Evolutionary conservation across 2,329 filamentous ascomycete species (phyloP).

Genomic region (Monilinia fructicola): DNA sequence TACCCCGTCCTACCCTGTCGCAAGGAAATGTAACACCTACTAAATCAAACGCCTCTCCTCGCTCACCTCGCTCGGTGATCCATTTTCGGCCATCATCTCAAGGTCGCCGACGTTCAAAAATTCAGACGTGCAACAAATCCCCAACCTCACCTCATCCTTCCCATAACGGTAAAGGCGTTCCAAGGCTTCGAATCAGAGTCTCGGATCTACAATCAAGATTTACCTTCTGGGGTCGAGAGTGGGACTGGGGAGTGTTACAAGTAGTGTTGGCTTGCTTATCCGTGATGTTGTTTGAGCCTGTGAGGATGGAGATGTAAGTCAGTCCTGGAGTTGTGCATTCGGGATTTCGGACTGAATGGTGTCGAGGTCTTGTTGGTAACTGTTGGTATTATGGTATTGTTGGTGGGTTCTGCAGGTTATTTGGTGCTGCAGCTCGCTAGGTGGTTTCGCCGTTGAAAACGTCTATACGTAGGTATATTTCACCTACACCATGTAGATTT

Average conservation of each 20-base stretch:
- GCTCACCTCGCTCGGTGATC: neutral
- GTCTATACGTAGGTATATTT: neutral
- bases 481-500: neutral
- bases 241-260: neutral
- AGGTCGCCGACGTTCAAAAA: constrained; percentile 15
- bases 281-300: neutral
- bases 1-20: too few species aligned
- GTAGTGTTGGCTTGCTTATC: neutral
- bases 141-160: neutral
- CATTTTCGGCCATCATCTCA: neutral
- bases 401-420: neutral
- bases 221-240: neutral
- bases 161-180: neutral
- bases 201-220: constrained; percentile 5
- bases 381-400: neutral
- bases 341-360: neutral
- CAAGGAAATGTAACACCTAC: neutral
- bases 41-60: neutral
- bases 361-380: neutral
- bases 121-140: constrained; percentile 13
- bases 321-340: neutral
- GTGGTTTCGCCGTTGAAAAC: neutral
- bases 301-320: neutral
- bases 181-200: constrained; percentile 11
- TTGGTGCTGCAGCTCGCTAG: neutral